A percentile compares a stretch with the other conserved stretches of the same genome.
Evolutionary conservation across 2,329 filamentous ascomycete genomes (phyloP).

Genomic region (Harringtonia lauricola): DNA sequence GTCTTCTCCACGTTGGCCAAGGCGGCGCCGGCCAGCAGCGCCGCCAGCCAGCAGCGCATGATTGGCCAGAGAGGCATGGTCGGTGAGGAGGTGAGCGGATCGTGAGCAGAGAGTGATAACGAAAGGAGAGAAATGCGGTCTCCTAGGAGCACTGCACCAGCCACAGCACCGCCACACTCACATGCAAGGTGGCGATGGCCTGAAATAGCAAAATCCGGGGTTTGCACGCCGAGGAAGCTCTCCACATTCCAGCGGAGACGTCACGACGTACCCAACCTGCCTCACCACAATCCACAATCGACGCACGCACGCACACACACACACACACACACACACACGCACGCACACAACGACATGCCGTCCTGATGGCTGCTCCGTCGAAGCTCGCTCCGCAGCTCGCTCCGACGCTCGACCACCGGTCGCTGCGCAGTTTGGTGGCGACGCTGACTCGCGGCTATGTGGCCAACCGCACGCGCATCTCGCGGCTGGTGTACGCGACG

Average conservation of each 20-base stretch:
- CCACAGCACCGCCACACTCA: slow-evolving; percentile 10
- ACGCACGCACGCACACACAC: too few species aligned
- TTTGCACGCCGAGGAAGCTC: not conserved
- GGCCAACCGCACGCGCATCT: slow-evolving; percentile 69
- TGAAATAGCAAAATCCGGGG: not conserved
- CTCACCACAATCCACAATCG: too few species aligned
- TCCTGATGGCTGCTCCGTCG: slow-evolving; percentile 48
- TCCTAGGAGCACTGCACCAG: too few species aligned
- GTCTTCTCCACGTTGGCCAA: slow-evolving; percentile 80
- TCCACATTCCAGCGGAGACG: too few species aligned
- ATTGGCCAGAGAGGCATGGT: not conserved
- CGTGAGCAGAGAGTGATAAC: not conserved
- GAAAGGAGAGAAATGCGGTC: not conserved
- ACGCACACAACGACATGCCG: too few species aligned
- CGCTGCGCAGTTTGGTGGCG: slow-evolving; percentile 52
- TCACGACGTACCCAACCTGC: too few species aligned
- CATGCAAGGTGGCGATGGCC: slow-evolving; percentile 5
- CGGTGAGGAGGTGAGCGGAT: not conserved
- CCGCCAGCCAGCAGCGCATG: not conserved
- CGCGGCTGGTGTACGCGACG: slow-evolving; percentile 71
- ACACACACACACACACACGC: too few species aligned
- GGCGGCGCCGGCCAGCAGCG: slow-evolving; percentile 9
- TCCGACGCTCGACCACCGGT: slow-evolving; percentile 43
- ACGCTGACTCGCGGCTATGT: slow-evolving; percentile 65
- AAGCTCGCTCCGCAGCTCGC: slow-evolving; percentile 48